A percentile compares a stretch with the other conserved stretches of the same genome.
These are phyloP conservation scores for Mallotus japonicus DNA, from an alignment of 441 rosid species.

Conservation along the genomic window DNA sequence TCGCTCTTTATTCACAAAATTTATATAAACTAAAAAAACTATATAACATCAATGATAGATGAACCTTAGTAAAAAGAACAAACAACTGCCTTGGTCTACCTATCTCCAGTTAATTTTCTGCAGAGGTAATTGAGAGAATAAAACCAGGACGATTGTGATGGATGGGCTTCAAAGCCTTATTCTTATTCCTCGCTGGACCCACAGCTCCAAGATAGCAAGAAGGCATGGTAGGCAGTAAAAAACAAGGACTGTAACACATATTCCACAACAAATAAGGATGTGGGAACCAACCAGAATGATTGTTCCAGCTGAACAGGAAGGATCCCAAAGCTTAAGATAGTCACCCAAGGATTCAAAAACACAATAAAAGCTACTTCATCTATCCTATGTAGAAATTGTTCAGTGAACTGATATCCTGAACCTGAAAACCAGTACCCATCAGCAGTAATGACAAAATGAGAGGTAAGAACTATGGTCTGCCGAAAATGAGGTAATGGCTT, in stretches of 20 bases:
- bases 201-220: constrained; percentile 36
- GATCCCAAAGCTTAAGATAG: constrained; percentile 37
- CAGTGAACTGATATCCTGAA: constrained; percentile 27
- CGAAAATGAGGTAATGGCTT: constrained; percentile 29
- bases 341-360: constrained; percentile 41
- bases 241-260: constrained; percentile 40
- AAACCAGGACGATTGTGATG: constrained; percentile 37
- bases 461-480: constrained; percentile 36
- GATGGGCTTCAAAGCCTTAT: constrained; percentile 53
- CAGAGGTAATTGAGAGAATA: constrained; percentile 21
- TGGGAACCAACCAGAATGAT: constrained; percentile 30
- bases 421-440: constrained; percentile 39
- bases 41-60: constrained; percentile 39
- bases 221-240: constrained; percentile 22
- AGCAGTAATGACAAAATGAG: constrained; percentile 25
- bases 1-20: constrained; percentile 49
- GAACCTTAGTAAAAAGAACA: constrained; percentile 34
- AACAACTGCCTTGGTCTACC: constrained; percentile 34
- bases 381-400: constrained; percentile 33
- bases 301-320: constrained; percentile 31
- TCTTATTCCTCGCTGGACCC: constrained; percentile 51
- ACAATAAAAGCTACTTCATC: constrained; percentile 37
- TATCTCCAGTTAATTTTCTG: constrained; percentile 40
- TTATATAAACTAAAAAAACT: constrained; percentile 31
- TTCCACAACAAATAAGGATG: constrained; percentile 26